These are phyloP conservation scores for Misopates orontium DNA, from an alignment of 257 asterid species.

Conservation along the genomic window DNA sequence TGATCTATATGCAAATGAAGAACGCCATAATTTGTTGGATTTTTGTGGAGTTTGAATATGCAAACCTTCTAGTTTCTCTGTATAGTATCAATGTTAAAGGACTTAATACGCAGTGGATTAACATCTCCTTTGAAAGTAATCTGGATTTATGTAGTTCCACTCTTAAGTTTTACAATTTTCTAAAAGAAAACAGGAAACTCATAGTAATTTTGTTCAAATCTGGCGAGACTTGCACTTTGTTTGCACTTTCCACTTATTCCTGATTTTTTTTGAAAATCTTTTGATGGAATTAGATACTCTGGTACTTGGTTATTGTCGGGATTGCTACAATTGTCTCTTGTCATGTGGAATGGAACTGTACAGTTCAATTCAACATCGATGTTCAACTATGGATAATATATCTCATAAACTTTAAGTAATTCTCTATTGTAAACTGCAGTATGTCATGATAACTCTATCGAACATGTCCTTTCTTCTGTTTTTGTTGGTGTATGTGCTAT, in stretches of 20 bases:
- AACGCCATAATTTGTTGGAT: background rate
- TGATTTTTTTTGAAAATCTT: too few relatives aligned
- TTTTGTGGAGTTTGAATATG: background rate
- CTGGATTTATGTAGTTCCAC: background rate
- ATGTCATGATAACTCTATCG: too few relatives aligned
- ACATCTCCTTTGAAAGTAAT: background rate
- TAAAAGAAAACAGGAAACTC: background rate
- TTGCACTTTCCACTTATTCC: background rate
- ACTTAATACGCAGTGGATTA: background rate
- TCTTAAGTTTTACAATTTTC: background rate
- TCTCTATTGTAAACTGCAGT: background rate
- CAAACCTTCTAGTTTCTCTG: too few relatives aligned
- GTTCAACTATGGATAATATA: background rate
- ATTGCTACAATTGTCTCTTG: background rate
- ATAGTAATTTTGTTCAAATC: background rate
- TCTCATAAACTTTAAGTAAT: conserved; percentile 9
- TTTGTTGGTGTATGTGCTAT: background rate
- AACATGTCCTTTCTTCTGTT: background rate
- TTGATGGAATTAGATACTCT: background rate
- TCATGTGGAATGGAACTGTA: background rate
- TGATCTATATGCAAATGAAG: background rate
- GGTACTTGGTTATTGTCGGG: background rate
- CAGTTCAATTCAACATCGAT: background rate
- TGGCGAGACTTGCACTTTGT: background rate
- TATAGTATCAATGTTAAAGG: too few relatives aligned